Percentiles rank a stretch among this genome's conserved stretches.
Evolutionary conservation across 2,329 filamentous ascomycete species (phyloP).

Genomic region (Didymosphaeria variabile): DNA sequence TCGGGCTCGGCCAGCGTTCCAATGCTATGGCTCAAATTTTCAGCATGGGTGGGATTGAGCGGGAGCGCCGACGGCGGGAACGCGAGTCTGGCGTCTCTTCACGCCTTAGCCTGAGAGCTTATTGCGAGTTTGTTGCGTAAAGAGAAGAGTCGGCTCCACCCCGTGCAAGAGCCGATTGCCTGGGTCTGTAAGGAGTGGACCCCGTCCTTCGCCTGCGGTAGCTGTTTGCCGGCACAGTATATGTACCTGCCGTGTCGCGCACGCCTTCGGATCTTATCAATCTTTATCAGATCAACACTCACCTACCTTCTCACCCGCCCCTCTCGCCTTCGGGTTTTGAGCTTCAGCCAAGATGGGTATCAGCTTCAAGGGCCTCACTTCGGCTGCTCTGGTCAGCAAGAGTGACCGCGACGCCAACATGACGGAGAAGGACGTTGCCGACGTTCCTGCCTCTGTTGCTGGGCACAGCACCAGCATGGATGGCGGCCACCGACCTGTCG

Average conservation of each 20-base stretch:
- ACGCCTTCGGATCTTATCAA: constrained; percentile 38
- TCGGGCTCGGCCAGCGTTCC: not conserved
- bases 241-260: constrained; percentile 21
- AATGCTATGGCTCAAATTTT: not conserved
- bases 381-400: constrained; percentile 35
- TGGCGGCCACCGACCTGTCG: constrained; percentile 19
- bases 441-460: constrained; percentile 39
- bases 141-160: not conserved
- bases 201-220: constrained; percentile 1
- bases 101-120: not conserved
- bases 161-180: constrained; percentile 2
- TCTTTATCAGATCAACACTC: constrained; percentile 21
- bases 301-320: constrained; percentile 16
- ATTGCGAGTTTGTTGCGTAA: constrained; percentile 1
- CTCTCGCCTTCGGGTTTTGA: constrained; percentile 2
- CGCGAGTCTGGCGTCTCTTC: not conserved
- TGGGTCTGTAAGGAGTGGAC: not conserved
- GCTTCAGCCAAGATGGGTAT: constrained; percentile 37
- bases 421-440: constrained; percentile 36
- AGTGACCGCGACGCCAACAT: constrained; percentile 21
- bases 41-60: not conserved
- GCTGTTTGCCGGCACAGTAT: constrained; percentile 18
- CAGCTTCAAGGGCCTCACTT: constrained; percentile 42
- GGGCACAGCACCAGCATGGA: constrained; percentile 43
- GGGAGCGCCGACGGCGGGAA: constrained; percentile 10